Evolutionary conservation across 2,329 filamentous ascomycete species (phyloP), one percentile per base, ranked within the genome.

Genomic region (Cladosporium sp.): DNA sequence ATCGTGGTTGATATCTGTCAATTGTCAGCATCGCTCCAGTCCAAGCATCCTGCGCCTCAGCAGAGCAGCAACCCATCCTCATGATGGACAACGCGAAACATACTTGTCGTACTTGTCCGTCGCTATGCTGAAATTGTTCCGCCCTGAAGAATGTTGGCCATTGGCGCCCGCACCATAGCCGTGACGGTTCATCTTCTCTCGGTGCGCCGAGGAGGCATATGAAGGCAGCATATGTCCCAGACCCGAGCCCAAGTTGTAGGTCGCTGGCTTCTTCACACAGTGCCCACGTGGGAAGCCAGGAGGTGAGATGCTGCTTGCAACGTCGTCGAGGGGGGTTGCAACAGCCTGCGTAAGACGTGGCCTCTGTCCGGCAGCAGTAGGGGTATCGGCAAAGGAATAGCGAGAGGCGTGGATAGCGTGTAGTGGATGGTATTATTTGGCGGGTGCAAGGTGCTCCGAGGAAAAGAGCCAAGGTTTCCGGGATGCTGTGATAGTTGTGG

Each of bases 141-240:
- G 73, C 81, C 82, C 74, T 28, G 65, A 62, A 59, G 58, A 59
- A 63, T 95, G 93, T 72, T 85, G 81, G 78, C 92, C 93, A 82
- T 95, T 96, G 69, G 90, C 87, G 62, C 70, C 87, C 80, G 59
- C 65, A 61, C 70, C 66, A 61, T 91, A 94, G 78, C 89, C 89
- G 85, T 96, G 92, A 83, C 92, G 88, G 78, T 94, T 91, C 88
- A 95, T 93, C 88, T 90, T 91, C 86, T 89, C 91, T 67, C 68
- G 66, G 64, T 71, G 71, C 74, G 81, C 79, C 72, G 82, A 80
- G 66, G 82, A 82, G 70, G 82, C 78, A 83, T 88, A 85, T 74
- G 85, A 84, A 71, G 87, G 87, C 75, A 89, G 81, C 87, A 89
- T 88, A 77, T 67, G 66, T 70, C 62, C 18, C 38, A 34, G 36